These are phyloP conservation scores for Metarhizium brunneum DNA, from an alignment of 2,329 filamentous ascomycete genomes.

Conservation along the genomic window DNA sequence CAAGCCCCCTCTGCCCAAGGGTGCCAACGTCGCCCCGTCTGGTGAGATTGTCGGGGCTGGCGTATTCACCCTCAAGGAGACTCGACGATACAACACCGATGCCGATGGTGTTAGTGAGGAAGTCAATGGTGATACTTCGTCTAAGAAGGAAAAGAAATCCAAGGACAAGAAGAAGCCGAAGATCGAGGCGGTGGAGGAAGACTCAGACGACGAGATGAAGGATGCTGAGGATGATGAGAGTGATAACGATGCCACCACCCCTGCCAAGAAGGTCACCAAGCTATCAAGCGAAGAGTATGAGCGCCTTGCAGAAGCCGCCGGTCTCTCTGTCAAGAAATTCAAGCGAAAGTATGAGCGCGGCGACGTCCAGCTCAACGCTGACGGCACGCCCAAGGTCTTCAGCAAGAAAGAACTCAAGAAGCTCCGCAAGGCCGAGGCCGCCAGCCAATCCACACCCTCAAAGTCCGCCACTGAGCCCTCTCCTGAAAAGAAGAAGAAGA, in stretches of 20 bases:
- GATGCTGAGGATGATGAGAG: constrained; percentile 32
- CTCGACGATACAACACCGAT: constrained; percentile 87
- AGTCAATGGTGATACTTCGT: constrained; percentile 24
- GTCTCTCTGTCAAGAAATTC: constrained; percentile 66
- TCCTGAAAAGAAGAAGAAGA: constrained; percentile 53
- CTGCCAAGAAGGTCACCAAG: constrained; percentile 29
- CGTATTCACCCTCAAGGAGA: constrained; percentile 89
- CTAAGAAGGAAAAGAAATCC: constrained; percentile 32
- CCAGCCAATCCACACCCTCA: constrained; percentile 31
- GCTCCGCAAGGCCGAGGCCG: constrained; percentile 51
- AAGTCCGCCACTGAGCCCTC: constrained; percentile 20
- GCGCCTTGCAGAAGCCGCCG: constrained; percentile 54
- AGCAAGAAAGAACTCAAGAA: constrained; percentile 75
- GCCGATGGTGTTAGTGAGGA: constrained; percentile 73
- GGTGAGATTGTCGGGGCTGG: constrained; percentile 54
- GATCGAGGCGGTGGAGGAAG: constrained; percentile 29
- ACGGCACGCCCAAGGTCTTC: constrained; percentile 56
- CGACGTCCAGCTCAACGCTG: constrained; percentile 56
- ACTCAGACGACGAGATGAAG: constrained; percentile 34
- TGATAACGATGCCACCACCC: constrained; percentile 22
- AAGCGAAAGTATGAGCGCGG: constrained; percentile 70
- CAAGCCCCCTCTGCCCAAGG: constrained; percentile 74
- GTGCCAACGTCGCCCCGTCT: constrained; percentile 65
- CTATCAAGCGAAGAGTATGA: constrained; percentile 48
- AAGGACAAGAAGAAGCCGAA: constrained; percentile 32